Conservation (phyloP, 208 protist genomes). For the Leishmania mexicana region DNA sequence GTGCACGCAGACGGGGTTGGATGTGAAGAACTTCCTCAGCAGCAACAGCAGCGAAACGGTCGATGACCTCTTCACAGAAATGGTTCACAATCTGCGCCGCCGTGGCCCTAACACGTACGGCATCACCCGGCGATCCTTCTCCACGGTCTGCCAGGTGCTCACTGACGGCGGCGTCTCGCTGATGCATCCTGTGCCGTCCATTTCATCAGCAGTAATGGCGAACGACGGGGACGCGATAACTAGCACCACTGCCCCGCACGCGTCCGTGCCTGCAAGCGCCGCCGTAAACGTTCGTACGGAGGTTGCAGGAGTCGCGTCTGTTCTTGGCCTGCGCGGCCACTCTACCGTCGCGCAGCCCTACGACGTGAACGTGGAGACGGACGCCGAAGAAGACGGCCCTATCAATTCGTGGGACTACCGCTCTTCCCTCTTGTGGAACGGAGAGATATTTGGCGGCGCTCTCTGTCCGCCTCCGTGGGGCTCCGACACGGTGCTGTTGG, state of each 20-base stretch:
- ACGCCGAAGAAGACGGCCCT: constrained; percentile 38
- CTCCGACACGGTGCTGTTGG: constrained; percentile 78
- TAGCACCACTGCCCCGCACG: no score
- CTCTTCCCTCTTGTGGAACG: constrained; percentile 85
- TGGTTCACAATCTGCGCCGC: constrained; percentile 49
- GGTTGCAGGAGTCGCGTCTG: constrained; percentile 57
- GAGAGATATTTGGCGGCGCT: constrained; percentile 82
- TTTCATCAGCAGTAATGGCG: not conserved
- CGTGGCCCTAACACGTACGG: constrained; percentile 56
- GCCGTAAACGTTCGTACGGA: constrained; percentile 29
- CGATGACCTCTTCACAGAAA: constrained; percentile 30
- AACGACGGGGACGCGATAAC: not conserved
- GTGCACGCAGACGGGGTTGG: constrained; percentile 18
- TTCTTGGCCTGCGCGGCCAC: constrained; percentile 66
- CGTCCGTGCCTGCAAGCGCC: not conserved
- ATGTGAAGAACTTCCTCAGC: constrained; percentile 23
- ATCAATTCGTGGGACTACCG: constrained; percentile 22
- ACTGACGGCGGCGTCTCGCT: not conserved
- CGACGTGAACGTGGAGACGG: constrained; percentile 52
- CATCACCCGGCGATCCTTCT: constrained; percentile 41
- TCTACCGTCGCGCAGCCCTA: constrained; percentile 68
- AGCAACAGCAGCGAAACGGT: constrained; percentile 2
- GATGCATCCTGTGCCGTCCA: constrained; percentile 1
- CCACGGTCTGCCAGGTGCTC: constrained; percentile 8
- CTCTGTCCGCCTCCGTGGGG: constrained; percentile 61